Percentiles rank a stretch among this genome's conserved stretches.
Evolutionary conservation across 1,284 basidiomycete genomes (phyloP).

Genomic region (Ceratobasidium sp.): DNA sequence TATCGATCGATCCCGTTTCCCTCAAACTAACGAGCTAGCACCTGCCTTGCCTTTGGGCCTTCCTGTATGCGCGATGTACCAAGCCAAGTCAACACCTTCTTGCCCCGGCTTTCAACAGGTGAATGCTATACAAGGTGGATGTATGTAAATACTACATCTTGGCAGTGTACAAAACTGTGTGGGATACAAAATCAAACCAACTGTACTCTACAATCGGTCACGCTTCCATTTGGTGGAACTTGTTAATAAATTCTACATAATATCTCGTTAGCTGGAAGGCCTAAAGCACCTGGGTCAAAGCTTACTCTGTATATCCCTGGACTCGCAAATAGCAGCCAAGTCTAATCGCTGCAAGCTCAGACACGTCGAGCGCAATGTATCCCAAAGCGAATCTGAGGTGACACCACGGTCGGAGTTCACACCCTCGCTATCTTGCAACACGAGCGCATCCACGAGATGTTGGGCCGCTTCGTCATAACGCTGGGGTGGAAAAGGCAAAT

Average conservation of each 20-base stretch:
- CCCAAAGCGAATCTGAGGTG: constrained; percentile 80
- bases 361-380: constrained; percentile 79
- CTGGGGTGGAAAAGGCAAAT: constrained; percentile 52
- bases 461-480: constrained; percentile 83
- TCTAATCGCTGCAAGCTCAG: constrained; percentile 76
- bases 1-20: constrained; percentile 28
- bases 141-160: not conserved
- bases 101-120: not conserved
- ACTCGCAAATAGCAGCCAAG: constrained; percentile 73
- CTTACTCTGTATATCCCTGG: constrained; percentile 73
- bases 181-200: not conserved
- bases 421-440: constrained; percentile 81
- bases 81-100: not conserved
- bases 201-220: not conserved
- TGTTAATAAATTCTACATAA: constrained; percentile 26
- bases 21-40: not conserved
- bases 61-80: constrained; percentile 26
- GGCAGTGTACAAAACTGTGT: too few species aligned
- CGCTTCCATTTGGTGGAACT: constrained; percentile 27
- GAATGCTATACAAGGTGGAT: not conserved
- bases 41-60: not conserved
- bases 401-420: constrained; percentile 65
- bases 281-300: constrained; percentile 21
- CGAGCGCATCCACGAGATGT: constrained; percentile 83
- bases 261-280: not conserved